Percentiles rank a stretch among this genome's conserved stretches.
These are phyloP conservation scores for Kwoniella bestiolae DNA, from an alignment of 768 basidiomycete genomes.

Conservation along the genomic window DNA sequence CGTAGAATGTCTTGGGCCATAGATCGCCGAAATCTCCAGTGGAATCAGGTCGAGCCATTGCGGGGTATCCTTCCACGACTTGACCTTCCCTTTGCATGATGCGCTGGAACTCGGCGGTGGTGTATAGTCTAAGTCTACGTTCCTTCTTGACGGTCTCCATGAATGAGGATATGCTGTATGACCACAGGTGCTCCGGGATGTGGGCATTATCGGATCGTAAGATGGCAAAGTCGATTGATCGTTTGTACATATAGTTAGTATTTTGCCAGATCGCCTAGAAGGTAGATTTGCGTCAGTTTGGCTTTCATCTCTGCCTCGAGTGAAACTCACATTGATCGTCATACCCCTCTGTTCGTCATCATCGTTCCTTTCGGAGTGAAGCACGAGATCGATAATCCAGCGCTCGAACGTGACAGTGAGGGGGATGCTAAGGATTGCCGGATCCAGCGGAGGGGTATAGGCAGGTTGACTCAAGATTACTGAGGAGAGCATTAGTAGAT, in stretches of 20 bases:
- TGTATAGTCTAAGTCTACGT: slow-evolving; percentile 83
- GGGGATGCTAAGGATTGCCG: slow-evolving; percentile 15
- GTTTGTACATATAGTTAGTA: slow-evolving; percentile 27
- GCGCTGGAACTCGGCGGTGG: slow-evolving; percentile 68
- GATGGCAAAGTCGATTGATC: slow-evolving; percentile 40
- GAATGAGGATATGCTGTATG: slow-evolving; percentile 70
- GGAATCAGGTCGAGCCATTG: slow-evolving; percentile 21
- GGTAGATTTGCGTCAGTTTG: neutral
- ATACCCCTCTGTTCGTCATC: slow-evolving; percentile 17
- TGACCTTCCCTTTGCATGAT: slow-evolving; percentile 71
- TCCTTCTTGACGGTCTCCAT: slow-evolving; percentile 85
- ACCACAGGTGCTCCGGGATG: slow-evolving; percentile 73
- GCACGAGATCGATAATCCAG: slow-evolving; percentile 25
- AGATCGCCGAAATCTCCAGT: slow-evolving; percentile 41
- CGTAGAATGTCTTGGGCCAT: slow-evolving; percentile 24
- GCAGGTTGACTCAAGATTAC: slow-evolving; percentile 16
- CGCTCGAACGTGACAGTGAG: slow-evolving; percentile 29
- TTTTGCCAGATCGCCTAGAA: slow-evolving; percentile 31
- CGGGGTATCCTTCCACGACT: slow-evolving; percentile 20
- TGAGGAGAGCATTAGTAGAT: neutral
- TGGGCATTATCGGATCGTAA: slow-evolving; percentile 44
- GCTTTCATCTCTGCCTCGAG: neutral
- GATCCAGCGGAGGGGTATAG: slow-evolving; percentile 15
- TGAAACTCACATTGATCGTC: slow-evolving; percentile 27
- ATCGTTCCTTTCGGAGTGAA: slow-evolving; percentile 16